Base-by-base conservation (phyloP, 1,284 basidiomycete species). In the Coriolopsis trogii region DNA sequence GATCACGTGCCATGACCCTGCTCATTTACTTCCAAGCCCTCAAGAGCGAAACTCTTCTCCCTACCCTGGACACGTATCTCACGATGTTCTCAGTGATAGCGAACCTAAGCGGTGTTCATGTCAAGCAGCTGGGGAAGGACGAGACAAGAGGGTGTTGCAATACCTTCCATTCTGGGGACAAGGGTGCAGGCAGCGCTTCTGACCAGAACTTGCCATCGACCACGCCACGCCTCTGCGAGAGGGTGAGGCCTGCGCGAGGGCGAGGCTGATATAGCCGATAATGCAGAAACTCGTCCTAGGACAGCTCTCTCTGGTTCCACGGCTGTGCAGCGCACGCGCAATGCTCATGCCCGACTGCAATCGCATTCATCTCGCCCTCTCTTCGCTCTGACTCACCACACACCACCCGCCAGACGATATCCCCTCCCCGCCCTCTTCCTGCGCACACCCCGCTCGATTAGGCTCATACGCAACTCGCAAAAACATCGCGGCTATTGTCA, bases 181-280 rank as follows among this genome's bases (percentile, higher is more conserved):
- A 55, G 53, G 48, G 51, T n/a, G n/a, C n/a, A n/a, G n/a, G n/a
- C n/a, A n/a, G n/a, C n/a, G n/a, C n/a, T n/a, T n/a, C 23, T 23
- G 41, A 6, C 28, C 40, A 45, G 44, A 40, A 30, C 23, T 55
- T 55, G 38, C 51, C 57, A 51, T 21, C 41, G 34, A 29, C 44
- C 47, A 41, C 40, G 47, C 46, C 46, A 52, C 33, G 46, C 49
- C 13, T 44, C 38, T 46, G 48, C 41, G 41, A n/a, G 16, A 16
- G 43, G 49, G 48, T 29, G 21, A 15, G 23, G 28, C n/a, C n/a
- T n/a, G n/a, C n/a, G n/a, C n/a, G n/a, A n/a, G n/a, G 20, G 49
- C 38, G 42, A 41, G 25, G 45, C 54, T 56, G 51, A 58, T 58
- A 51, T 23, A 43, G 40, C 52, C 45, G 57, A 59, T 59, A 51